Base-by-base conservation (phyloP, 208 protist species). In the Acanthamoeba lenticulata region DNA sequence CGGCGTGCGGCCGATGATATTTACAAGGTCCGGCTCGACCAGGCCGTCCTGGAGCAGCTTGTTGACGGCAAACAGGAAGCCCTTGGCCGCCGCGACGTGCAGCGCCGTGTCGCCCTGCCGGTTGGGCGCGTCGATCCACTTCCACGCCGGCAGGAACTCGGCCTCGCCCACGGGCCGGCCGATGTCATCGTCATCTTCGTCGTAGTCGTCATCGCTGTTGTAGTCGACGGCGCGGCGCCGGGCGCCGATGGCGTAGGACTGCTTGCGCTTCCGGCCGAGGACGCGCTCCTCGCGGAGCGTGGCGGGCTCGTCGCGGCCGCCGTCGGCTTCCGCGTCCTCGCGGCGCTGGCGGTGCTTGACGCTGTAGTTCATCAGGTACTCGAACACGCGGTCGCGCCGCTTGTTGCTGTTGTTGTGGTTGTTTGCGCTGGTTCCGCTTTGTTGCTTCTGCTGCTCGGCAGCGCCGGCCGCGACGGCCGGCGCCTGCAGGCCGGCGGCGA, bases 51-150 rank as follows among this genome's bases (percentile, higher is more conserved):
- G 52, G 36, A 91, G 47, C 17, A 91, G 85, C 34, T 72, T 44
- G 15, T 88, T 47, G 38, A 91, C 38, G 42, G 85, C 85, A 19
- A 91, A 44, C 38, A 44, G 32, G 36, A 72, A 91, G 85, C 55
- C 85, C 24, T 91, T 60, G 0, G 11, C 11, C 45, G 32, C 57
- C 7, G 85, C 85, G 24, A 91, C 85, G 42, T 91, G 85, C 0
- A 91, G 55, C 21, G 85, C 55, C 6, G 85, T 69, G 36, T 91
- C 52, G 34, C 85, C 85, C 27, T 49, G 36, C 40, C 42, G 77
- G 34, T 88, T 57, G 27, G 44, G 40, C 29, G 77, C 40, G 40
- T 88, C 77, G n/a, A 88, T 88, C 77, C 77, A 88, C 34, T 88
- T n/a, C 44, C 77, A 49, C 29, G 77, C 44, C 2, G 44, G 40